phyloP scores from a whole-genome alignment of 441 rosid species.

The Macaranga tanarius region DNA sequence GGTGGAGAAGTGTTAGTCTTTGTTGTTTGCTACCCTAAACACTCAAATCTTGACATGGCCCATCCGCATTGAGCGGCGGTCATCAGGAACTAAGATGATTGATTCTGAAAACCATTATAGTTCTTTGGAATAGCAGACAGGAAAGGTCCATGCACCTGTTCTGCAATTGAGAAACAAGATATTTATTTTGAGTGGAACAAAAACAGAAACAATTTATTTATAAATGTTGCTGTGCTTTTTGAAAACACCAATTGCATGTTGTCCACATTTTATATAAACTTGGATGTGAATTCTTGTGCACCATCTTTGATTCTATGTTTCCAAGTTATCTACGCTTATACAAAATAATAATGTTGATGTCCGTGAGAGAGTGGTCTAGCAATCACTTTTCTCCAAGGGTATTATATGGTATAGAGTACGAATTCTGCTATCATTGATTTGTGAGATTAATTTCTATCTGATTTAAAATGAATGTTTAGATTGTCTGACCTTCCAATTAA shows the following conservation, averaged over 20 bases:
- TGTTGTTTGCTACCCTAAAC: neutral
- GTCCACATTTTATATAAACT: neutral
- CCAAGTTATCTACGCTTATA: neutral
- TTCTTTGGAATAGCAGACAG: neutral
- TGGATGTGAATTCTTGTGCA: neutral
- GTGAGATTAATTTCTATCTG: too few relatives aligned
- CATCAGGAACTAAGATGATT: slow-evolving; percentile 12
- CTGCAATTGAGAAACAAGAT: neutral
- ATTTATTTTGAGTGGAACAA: neutral
- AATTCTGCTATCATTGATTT: too few relatives aligned
- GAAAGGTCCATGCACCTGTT: slow-evolving; percentile 1
- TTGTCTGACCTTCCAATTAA: too few relatives aligned
- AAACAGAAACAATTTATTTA: neutral
- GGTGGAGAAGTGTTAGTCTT: neutral
- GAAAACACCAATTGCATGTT: slow-evolving; percentile 4
- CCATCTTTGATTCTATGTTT: neutral
- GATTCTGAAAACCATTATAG: neutral
- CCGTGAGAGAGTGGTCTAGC: too few relatives aligned
- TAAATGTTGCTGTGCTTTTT: neutral
- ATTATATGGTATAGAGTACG: too few relatives aligned
- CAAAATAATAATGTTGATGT: too few relatives aligned
- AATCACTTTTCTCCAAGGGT: too few relatives aligned
- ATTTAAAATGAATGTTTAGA: too few relatives aligned
- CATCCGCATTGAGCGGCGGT: slow-evolving; percentile 23
- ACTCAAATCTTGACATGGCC: slow-evolving; percentile 13